Conservation (phyloP, 345 rosid species). For the Linum tenue region DNA sequence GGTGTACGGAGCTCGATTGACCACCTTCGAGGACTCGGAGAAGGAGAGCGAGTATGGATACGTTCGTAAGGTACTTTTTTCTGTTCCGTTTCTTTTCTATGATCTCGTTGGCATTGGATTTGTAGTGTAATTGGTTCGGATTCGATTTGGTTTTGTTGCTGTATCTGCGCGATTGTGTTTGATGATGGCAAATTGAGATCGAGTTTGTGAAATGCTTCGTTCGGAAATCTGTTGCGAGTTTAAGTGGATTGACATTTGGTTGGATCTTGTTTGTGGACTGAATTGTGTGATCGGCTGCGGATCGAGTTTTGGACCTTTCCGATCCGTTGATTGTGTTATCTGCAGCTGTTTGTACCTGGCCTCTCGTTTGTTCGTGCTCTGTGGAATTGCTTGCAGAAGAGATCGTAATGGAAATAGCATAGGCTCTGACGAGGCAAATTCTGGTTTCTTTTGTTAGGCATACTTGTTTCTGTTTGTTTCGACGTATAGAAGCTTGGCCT, state of each 20-base stretch:
- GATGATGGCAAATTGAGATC: neutral
- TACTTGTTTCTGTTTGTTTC: neutral
- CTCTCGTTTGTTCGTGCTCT: neutral
- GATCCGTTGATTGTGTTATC: neutral
- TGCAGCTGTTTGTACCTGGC: neutral
- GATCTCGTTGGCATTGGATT: neutral
- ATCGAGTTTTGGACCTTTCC: neutral
- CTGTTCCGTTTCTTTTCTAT: neutral
- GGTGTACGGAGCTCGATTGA: slow-evolving; percentile 69
- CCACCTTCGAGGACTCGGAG: slow-evolving; percentile 91
- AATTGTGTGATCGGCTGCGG: neutral
- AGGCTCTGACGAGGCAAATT: neutral
- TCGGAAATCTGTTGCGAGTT: neutral
- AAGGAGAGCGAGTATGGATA: slow-evolving; percentile 99
- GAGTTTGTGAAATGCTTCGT: neutral
- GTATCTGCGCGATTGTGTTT: too few relatives aligned
- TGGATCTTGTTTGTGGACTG: neutral
- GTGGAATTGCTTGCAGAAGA: neutral
- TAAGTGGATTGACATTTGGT: neutral
- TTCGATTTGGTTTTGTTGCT: neutral
- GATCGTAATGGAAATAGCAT: neutral
- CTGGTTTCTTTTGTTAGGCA: neutral
- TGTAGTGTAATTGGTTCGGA: neutral
- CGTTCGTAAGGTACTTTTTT: slow-evolving; percentile 66
- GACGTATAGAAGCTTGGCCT: neutral